These are phyloP conservation scores for Thielaviopsis musarum DNA, from an alignment of 2,329 filamentous ascomycete species.

Conservation along the genomic window DNA sequence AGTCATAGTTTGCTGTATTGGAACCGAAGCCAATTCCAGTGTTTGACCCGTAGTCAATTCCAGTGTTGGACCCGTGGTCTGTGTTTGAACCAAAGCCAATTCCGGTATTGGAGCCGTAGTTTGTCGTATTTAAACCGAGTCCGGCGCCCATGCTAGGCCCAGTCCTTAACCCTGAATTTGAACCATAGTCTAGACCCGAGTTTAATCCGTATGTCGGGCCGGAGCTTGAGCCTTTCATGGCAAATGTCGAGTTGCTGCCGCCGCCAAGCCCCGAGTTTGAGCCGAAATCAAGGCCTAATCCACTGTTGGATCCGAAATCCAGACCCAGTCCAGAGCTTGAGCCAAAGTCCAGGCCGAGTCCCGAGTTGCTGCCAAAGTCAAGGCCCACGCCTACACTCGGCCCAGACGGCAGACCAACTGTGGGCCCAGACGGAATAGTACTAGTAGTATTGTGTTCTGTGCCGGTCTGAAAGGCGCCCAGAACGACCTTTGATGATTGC, in stretches of 20 bases:
- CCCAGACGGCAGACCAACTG: background rate
- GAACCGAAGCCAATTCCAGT: background rate
- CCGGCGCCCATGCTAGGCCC: background rate
- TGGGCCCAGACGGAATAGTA: too few relatives aligned
- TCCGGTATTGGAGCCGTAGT: background rate
- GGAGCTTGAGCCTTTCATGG: background rate
- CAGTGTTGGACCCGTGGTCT: background rate
- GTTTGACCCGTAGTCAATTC: background rate
- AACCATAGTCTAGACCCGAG: background rate
- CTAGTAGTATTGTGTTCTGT: too few relatives aligned
- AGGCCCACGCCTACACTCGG: background rate
- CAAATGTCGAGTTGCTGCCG: background rate
- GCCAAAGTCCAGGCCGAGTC: constrained; percentile 3
- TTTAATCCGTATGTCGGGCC: background rate
- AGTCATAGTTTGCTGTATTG: background rate
- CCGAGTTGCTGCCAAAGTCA: background rate
- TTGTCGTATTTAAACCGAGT: background rate
- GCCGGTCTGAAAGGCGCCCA: too few relatives aligned
- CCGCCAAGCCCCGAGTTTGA: background rate
- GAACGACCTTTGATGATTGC: too few relatives aligned
- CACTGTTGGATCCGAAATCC: constrained; percentile 4
- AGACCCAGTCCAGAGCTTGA: constrained; percentile 1
- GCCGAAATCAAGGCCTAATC: background rate
- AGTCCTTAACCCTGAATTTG: background rate
- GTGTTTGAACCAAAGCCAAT: background rate